Percentiles rank a stretch among this genome's conserved stretches.
Evolutionary conservation across 106 monocot species (phyloP).

Genomic region (Dioscorea dumetorum): DNA sequence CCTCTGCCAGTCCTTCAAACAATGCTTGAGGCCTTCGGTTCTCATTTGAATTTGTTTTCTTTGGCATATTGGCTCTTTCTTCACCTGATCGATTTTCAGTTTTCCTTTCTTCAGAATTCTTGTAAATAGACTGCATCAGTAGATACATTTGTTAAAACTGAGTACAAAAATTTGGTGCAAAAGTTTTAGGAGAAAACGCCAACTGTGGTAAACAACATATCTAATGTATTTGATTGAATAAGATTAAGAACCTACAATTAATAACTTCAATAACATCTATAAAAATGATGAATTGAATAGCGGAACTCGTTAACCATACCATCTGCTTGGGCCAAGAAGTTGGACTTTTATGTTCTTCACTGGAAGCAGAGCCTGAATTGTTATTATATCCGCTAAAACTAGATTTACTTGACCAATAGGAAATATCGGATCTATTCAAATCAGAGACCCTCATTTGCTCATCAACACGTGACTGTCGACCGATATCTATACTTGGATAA

Average conservation of each 20-base stretch:
- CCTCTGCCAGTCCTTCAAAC: not conserved
- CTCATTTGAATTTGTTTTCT: not conserved
- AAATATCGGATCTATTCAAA: not conserved
- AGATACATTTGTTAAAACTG: not conserved
- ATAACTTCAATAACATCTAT: not conserved
- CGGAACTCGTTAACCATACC: conserved; percentile 12
- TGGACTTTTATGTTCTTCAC: conserved; percentile 1
- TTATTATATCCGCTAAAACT: conserved; percentile 5
- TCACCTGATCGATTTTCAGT: not conserved
- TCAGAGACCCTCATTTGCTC: conserved; percentile 1
- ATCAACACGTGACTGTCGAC: not conserved
- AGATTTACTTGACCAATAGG: conserved; percentile 3
- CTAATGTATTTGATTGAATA: not conserved
- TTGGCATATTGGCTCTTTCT: not conserved
- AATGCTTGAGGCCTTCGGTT: not conserved
- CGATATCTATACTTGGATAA: not conserved
- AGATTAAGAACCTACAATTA: not conserved
- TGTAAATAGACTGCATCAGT: not conserved
- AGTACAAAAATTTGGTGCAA: too few relatives aligned
- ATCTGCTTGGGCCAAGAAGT: conserved; percentile 2
- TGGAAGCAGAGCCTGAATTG: not conserved
- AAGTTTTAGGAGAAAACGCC: too few relatives aligned
- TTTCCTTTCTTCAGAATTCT: conserved; percentile 6
- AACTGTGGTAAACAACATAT: too few relatives aligned
- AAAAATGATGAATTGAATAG: not conserved